Evolutionary conservation across 176 grass and related monocot genomes (phyloP), one percentile per base, ranked within the genome.

Genomic region (Tuctoria greenei): DNA sequence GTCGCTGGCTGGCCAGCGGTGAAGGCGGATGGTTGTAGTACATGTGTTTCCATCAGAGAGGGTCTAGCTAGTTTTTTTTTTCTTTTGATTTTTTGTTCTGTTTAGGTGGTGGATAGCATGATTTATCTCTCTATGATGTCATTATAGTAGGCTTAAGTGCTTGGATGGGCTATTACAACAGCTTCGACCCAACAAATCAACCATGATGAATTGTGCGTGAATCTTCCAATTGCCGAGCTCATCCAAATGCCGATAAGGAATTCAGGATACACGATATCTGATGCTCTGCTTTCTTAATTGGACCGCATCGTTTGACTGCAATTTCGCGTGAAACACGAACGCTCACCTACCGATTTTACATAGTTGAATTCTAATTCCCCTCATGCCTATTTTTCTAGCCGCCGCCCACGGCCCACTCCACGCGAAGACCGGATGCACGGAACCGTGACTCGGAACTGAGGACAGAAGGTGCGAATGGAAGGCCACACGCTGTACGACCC

Each of bases 11-110:
- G 31, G 56, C 60, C 25, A 7, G 51, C 2, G 60, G 79, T 17
- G 35, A 42, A 28, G 62, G 68, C 54, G 21, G 18, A 20, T 64
- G 86, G 46, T 88, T 17, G 86, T 88, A 84, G 86, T 88, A 84
- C 46, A 80, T 70, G 40, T 63, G 39, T 40, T 31, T 31, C 31
- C 31, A 31, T 31, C 31, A 31, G 31, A 31, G 31, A 31, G 31
- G 31, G 31, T 1, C 31, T 31, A 3, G 31, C 31, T 31, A 31
- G 3, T 3, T 15, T 25, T 58, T 81, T 72, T 75, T 44, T 61
- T 76, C 73, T 57, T 57, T 71, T 7, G 27, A 82, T 64, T 72
- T 24, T 61, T 79, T 47, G 23, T 50, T 26, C 50, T 44, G 31
- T 61, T 49, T 23, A 27, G 21, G n/a, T 5, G 66, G 21, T 39